phyloP scores from a whole-genome alignment of 1,284 basidiomycete genomes.

The Moesziomyces aphidis region DNA sequence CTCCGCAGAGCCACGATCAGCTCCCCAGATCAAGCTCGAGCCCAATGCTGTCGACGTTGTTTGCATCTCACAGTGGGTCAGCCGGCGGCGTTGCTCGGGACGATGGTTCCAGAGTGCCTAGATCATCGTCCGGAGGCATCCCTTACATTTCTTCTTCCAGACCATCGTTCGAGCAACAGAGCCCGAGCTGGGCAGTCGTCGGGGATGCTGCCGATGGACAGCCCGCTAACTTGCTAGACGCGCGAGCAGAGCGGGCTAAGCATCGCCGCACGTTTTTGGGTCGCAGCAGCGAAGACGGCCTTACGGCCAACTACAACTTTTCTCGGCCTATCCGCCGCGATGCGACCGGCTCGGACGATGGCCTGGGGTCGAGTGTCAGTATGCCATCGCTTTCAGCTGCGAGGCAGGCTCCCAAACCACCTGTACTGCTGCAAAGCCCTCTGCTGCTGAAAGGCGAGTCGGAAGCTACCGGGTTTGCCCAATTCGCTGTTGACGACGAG shows the following conservation, averaged over 20 bases:
- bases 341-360: constrained; percentile 1
- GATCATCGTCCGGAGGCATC: constrained; percentile 10
- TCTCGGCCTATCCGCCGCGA: constrained; percentile 33
- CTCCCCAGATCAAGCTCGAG: constrained; percentile 21
- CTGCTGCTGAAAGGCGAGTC: constrained; percentile 36
- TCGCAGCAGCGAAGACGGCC: constrained; percentile 16
- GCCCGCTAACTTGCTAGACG: constrained; percentile 6
- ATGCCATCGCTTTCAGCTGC: constrained; percentile 19
- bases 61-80: constrained; percentile 13
- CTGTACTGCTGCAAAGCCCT: constrained; percentile 25
- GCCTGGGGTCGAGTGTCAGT: constrained; percentile 9
- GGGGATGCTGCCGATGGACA: constrained; percentile 8
- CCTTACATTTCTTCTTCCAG: constrained; percentile 32
- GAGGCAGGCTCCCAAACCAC: constrained; percentile 13
- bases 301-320: constrained; percentile 23
- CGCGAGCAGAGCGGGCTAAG: constrained; percentile 16
- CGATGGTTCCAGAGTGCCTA: constrained; percentile 16
- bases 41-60: constrained; percentile 29
- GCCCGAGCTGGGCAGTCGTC: constrained; percentile 24
- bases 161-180: constrained; percentile 25
- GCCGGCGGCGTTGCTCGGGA: constrained; percentile 3
- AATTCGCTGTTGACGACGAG: constrained; percentile 26
- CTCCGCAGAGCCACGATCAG: background rate
- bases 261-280: constrained; percentile 29
- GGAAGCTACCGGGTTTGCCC: constrained; percentile 23